Percentiles rank a stretch among this genome's conserved stretches.
Conservation (phyloP, 2,329 filamentous ascomycete species). For the Aspergillus flavus region DNA sequence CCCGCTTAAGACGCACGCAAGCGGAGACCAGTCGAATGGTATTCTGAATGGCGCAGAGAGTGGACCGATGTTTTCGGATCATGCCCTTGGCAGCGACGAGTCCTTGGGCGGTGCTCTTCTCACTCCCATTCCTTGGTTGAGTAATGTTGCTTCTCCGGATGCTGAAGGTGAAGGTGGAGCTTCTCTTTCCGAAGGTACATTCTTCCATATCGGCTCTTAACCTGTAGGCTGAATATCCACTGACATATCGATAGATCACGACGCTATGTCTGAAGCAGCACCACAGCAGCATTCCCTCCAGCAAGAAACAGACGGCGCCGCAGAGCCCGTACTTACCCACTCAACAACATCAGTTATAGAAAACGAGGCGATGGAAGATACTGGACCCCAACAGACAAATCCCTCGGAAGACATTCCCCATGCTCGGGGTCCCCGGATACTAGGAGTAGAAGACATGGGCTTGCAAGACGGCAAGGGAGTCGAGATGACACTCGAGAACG, state of each 20-base stretch:
- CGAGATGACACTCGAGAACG: slow-evolving; percentile 40
- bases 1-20: slow-evolving; percentile 61
- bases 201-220: not conserved
- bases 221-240: not conserved
- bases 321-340: not conserved
- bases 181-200: slow-evolving; percentile 25
- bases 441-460: slow-evolving; percentile 85
- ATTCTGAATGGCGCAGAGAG: slow-evolving; percentile 41
- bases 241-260: not conserved
- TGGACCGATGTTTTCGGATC: slow-evolving; percentile 39
- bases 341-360: slow-evolving; percentile 16
- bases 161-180: slow-evolving; percentile 20
- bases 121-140: slow-evolving; percentile 92
- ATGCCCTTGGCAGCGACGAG: slow-evolving; percentile 75
- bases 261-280: not conserved
- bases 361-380: slow-evolving; percentile 23
- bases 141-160: slow-evolving; percentile 35
- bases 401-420: slow-evolving; percentile 70
- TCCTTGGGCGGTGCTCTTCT: slow-evolving; percentile 85
- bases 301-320: not conserved
- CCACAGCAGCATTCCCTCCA: not conserved
- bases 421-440: slow-evolving; percentile 78
- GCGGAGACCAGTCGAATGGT: slow-evolving; percentile 57
- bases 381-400: slow-evolving; percentile 43
- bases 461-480: slow-evolving; percentile 62